phyloP scores from a whole-genome alignment of 2,329 filamentous ascomycete species.

The Microcyclospora tardicrescens region DNA sequence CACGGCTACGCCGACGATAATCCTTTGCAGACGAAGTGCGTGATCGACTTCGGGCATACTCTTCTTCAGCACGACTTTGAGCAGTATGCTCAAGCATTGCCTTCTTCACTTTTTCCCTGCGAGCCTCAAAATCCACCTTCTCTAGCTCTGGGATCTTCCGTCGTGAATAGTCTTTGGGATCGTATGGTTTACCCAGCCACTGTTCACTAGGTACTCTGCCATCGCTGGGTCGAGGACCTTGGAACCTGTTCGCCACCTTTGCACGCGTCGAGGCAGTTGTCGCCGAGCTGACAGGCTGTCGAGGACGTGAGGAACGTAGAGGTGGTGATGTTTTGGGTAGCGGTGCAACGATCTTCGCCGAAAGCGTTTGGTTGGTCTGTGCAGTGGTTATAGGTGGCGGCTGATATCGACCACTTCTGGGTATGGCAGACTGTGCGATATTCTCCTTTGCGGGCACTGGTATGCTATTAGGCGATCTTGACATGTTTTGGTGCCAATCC shows the following conservation, averaged over 20 bases:
- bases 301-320: constrained; percentile 67
- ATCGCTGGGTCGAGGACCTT: constrained; percentile 28
- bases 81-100: constrained; percentile 76
- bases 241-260: constrained; percentile 47
- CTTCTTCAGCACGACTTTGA: constrained; percentile 28
- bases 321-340: constrained; percentile 63
- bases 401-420: constrained; percentile 17
- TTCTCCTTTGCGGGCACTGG: constrained; percentile 16
- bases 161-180: constrained; percentile 38
- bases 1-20: too few species aligned
- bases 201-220: constrained; percentile 35
- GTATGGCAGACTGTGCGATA: constrained; percentile 10
- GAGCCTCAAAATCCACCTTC: constrained; percentile 72
- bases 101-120: constrained; percentile 68
- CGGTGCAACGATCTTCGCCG: constrained; percentile 60
- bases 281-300: constrained; percentile 64
- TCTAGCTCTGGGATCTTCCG: constrained; percentile 49
- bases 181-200: constrained; percentile 65
- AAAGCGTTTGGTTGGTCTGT: constrained; percentile 31
- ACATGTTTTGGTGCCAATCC: constrained; percentile 9
- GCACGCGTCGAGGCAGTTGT: constrained; percentile 57
- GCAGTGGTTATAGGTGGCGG: constrained; percentile 17
- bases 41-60: too few species aligned
- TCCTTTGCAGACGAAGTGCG: too few species aligned
- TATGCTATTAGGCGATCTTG: constrained; percentile 18